Evolutionary conservation across 805 yeast species (phyloP).

Genomic region (Danielia reshetovae): DNA sequence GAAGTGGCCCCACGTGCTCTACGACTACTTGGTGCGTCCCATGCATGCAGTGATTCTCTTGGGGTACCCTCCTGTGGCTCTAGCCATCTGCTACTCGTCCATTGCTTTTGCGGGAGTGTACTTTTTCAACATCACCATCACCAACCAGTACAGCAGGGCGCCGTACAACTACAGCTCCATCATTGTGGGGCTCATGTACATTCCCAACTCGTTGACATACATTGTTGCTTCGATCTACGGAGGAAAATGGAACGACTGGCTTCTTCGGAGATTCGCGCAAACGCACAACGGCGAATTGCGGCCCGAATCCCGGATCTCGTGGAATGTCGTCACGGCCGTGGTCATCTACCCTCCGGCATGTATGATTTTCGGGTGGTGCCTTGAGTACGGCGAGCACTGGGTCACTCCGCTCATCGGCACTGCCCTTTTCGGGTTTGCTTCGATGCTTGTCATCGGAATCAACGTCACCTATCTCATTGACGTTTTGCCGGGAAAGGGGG

Average conservation of each 20-base stretch:
- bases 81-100: constrained; percentile 64
- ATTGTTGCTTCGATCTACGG: constrained; percentile 73
- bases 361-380: constrained; percentile 79
- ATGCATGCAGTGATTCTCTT: constrained; percentile 57
- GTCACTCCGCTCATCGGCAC: constrained; percentile 78
- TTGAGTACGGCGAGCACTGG: constrained; percentile 66
- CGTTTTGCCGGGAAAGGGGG: constrained; percentile 81
- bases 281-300: constrained; percentile 59
- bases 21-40: constrained; percentile 55
- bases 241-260: constrained; percentile 72
- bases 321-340: constrained; percentile 67
- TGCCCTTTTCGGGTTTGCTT: constrained; percentile 75
- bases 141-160: constrained; percentile 52
- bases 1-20: constrained; percentile 19
- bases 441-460: constrained; percentile 80
- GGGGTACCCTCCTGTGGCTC: constrained; percentile 67
- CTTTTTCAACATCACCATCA: constrained; percentile 69
- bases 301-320: constrained; percentile 78
- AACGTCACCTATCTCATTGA: constrained; percentile 80
- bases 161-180: constrained; percentile 71
- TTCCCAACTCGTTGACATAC: constrained; percentile 80
- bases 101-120: constrained; percentile 70
- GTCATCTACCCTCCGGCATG: constrained; percentile 59
- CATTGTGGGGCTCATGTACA: constrained; percentile 69
- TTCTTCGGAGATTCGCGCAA: constrained; percentile 49